Conservation (phyloP, 495 filamentous ascomycete genomes). For the Glutinoglossum americanum region DNA sequence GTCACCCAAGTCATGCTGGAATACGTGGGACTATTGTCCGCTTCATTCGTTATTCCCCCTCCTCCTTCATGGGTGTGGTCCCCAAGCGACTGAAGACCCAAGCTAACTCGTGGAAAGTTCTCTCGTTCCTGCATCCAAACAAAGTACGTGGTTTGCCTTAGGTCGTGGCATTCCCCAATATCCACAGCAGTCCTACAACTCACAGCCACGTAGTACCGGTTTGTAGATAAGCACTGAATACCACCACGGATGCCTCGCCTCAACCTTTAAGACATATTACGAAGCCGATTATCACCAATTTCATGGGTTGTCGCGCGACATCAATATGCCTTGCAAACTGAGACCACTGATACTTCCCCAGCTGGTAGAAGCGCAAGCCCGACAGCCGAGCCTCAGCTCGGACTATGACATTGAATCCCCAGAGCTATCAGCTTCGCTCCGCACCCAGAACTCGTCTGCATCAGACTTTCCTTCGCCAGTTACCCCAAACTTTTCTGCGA, state of each 20-base stretch:
- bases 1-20: background rate
- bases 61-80: background rate
- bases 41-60: background rate
- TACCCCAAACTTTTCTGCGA: conserved; percentile 33
- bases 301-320: background rate
- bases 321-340: background rate
- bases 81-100: background rate
- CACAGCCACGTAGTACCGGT: conserved; percentile 1
- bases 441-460: conserved; percentile 23
- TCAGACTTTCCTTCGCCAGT: conserved; percentile 38
- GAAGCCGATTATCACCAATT: background rate
- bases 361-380: background rate
- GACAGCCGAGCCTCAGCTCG: background rate
- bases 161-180: conserved; percentile 2
- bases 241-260: background rate
- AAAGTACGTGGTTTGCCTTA: conserved; percentile 3
- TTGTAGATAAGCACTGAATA: background rate
- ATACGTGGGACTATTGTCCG: background rate
- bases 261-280: background rate
- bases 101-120: background rate
- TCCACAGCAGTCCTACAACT: conserved; percentile 1
- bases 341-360: background rate
- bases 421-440: conserved; percentile 4
- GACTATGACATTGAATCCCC: conserved; percentile 1
- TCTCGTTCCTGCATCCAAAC: conserved; percentile 3